A percentile compares a stretch with the other conserved stretches of the same genome.
phyloP scores from a whole-genome alignment of 106 monocot genomes.

The Agapanthus africanus region DNA sequence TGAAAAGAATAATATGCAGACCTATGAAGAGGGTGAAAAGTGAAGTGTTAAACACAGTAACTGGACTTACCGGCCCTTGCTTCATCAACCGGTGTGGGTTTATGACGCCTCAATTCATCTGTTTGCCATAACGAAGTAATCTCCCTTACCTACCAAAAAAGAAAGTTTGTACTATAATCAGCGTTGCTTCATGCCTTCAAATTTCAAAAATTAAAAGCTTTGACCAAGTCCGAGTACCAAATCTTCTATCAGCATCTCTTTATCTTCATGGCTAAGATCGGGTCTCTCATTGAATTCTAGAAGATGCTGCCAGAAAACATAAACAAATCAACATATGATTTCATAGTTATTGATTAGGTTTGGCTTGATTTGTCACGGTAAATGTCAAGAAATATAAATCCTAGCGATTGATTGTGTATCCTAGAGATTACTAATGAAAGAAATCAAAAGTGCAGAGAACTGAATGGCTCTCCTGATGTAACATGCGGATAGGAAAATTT shows the following conservation, averaged over 20 bases:
- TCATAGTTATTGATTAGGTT: too few species aligned
- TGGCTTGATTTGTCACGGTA: too few species aligned
- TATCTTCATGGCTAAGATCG: conserved; percentile 84
- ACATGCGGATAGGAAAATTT: too few species aligned
- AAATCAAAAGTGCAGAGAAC: too few species aligned
- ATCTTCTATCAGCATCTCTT: conserved; percentile 81
- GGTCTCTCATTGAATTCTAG: conserved; percentile 82
- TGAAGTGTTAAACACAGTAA: neutral
- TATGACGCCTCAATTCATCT: conserved; percentile 88
- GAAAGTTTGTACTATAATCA: conserved; percentile 8
- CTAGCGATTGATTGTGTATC: too few species aligned
- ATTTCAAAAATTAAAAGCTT: neutral
- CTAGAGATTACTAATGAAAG: too few species aligned
- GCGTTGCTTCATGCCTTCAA: neutral
- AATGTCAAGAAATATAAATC: too few species aligned
- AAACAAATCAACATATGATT: neutral
- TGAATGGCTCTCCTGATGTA: too few species aligned
- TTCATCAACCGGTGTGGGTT: conserved; percentile 97
- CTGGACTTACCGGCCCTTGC: conserved; percentile 67
- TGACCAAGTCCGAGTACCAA: conserved; percentile 38
- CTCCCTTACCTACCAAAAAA: conserved; percentile 55
- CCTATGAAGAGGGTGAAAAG: neutral
- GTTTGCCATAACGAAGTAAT: conserved; percentile 94
- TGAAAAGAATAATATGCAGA: neutral
- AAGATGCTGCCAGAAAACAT: conserved; percentile 55